phyloP scores from a whole-genome alignment of 2,329 filamentous ascomycete species.

The Sporothrix brasiliensis region DNA sequence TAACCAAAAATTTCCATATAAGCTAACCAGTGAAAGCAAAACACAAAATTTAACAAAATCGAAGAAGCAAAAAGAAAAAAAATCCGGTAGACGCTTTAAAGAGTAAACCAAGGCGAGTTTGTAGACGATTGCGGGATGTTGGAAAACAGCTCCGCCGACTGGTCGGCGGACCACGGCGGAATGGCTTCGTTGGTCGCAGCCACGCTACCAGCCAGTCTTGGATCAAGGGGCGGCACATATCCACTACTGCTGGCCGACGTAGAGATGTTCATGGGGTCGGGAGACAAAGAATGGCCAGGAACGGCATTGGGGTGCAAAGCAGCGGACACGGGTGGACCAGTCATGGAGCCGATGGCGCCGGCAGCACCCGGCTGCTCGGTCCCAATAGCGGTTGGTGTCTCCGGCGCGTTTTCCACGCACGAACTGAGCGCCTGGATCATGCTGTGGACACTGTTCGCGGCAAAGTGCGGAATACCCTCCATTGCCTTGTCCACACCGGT shows the following conservation, averaged over 20 bases:
- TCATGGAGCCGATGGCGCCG: not conserved
- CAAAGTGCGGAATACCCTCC: slow-evolving; percentile 3
- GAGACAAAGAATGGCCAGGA: not conserved
- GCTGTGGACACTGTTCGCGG: not conserved
- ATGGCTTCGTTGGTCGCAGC: slow-evolving; percentile 4
- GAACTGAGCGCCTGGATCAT: slow-evolving; percentile 24
- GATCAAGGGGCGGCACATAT: not conserved
- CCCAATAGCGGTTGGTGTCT: not conserved
- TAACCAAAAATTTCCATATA: not conserved
- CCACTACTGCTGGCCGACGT: not conserved
- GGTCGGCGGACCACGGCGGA: slow-evolving; percentile 18
- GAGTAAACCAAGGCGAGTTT: slow-evolving; percentile 30
- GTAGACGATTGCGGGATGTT: slow-evolving; percentile 25
- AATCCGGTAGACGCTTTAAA: slow-evolving; percentile 5
- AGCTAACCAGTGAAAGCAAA: not conserved
- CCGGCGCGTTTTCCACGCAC: not conserved
- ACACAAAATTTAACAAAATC: not conserved
- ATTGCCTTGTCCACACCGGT: not conserved
- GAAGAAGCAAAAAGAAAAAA: not conserved
- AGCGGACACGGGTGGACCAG: not conserved
- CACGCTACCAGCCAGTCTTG: not conserved
- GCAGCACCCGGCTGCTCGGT: not conserved
- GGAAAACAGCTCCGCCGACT: slow-evolving; percentile 29
- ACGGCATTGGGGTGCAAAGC: not conserved
- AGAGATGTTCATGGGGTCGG: not conserved